phyloP scores from a whole-genome alignment of 345 rosid species.

The Euphorbia peplus region DNA sequence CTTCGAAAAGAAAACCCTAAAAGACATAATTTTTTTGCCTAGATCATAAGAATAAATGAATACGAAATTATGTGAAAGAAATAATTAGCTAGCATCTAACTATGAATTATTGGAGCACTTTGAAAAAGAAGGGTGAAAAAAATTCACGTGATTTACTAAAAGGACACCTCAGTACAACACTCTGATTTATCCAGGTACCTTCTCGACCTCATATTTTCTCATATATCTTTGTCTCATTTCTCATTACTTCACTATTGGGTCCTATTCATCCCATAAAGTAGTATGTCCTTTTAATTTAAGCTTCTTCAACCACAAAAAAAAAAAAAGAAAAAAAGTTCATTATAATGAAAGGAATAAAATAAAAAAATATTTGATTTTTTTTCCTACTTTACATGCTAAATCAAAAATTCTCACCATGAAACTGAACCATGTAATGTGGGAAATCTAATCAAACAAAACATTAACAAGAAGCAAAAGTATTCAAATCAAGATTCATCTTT shows the following conservation, averaged over 20 bases:
- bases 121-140: background rate
- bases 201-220: background rate
- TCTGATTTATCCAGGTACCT: background rate
- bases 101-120: too few relatives aligned
- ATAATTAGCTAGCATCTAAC: too few relatives aligned
- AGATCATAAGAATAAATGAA: too few relatives aligned
- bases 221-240: background rate
- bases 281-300: background rate
- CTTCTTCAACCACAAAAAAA: background rate
- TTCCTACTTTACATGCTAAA: background rate
- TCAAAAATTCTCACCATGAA: too few relatives aligned
- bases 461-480: background rate
- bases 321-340: too few relatives aligned
- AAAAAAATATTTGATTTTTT: background rate
- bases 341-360: background rate
- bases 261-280: background rate
- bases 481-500: background rate
- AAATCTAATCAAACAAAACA: background rate
- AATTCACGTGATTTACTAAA: conserved; percentile 9
- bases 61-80: too few relatives aligned
- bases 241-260: background rate
- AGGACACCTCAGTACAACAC: background rate
- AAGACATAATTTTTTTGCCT: too few relatives aligned
- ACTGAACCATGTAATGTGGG: background rate
- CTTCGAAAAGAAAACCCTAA: too few relatives aligned